Evolutionary conservation across 1,139 yeast genomes (phyloP).

Genomic region (Tardiomyces digboiensis): DNA sequence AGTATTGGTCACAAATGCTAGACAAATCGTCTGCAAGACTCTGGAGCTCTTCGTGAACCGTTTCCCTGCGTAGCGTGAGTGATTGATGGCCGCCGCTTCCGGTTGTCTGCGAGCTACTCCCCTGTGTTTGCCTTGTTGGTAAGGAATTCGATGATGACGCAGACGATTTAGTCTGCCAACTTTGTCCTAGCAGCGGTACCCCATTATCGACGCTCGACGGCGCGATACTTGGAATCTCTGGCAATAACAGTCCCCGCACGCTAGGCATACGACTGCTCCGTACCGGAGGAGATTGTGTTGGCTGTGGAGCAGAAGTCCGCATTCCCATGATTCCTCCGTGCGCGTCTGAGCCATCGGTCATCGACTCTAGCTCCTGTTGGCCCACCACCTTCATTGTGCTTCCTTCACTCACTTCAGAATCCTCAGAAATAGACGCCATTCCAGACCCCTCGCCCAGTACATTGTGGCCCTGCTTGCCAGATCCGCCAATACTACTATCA

Average conservation of each 20-base stretch:
- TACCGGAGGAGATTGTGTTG: background rate
- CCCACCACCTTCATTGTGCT: constrained; percentile 15
- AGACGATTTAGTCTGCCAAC: background rate
- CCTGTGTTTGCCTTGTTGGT: background rate
- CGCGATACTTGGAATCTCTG: background rate
- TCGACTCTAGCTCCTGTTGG: constrained; percentile 13
- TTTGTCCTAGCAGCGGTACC: background rate
- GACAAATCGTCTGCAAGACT: constrained; percentile 11
- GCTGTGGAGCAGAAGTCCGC: background rate
- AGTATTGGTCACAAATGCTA: constrained; percentile 9
- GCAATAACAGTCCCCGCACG: background rate
- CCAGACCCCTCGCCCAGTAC: background rate
- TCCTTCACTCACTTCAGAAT: constrained; percentile 5
- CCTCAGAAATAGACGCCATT: background rate
- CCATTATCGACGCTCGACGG: background rate
- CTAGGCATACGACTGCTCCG: background rate
- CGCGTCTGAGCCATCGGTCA: constrained; percentile 4
- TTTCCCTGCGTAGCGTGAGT: constrained; percentile 1
- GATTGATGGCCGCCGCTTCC: background rate
- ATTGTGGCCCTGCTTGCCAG: background rate
- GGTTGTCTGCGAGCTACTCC: background rate
- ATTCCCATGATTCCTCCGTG: background rate
- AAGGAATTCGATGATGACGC: background rate
- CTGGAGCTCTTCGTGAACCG: constrained; percentile 8
- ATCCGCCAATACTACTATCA: background rate